Percentiles rank a stretch among this genome's conserved stretches.
Evolutionary conservation across 2,329 filamentous ascomycete species (phyloP).

Genomic region (Cercospora beticola): DNA sequence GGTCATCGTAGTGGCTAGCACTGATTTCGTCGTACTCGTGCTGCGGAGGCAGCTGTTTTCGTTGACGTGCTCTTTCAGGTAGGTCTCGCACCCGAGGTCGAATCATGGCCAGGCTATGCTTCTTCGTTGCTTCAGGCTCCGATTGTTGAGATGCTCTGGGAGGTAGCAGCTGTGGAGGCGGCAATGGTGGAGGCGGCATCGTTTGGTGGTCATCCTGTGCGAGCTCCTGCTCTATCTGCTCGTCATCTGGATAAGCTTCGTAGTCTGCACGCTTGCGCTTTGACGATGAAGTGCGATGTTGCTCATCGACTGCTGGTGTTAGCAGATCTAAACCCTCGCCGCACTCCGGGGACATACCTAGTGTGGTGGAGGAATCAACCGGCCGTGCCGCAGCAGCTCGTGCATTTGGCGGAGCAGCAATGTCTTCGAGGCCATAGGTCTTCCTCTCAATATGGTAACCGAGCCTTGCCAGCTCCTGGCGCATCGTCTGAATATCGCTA

Average conservation of each 20-base stretch:
- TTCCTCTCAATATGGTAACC: conserved; percentile 34
- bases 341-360: conserved; percentile 9
- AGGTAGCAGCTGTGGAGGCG: background rate
- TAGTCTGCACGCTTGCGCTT: conserved; percentile 37
- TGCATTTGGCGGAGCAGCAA: background rate
- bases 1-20: background rate
- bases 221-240: conserved; percentile 3
- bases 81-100: background rate
- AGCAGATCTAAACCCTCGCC: background rate
- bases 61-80: background rate
- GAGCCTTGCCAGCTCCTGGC: conserved; percentile 31
- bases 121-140: background rate
- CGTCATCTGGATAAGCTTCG: conserved; percentile 20
- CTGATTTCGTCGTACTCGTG: background rate
- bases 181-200: conserved; percentile 15
- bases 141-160: background rate
- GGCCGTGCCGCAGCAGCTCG: conserved; percentile 1
- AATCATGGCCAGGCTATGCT: background rate
- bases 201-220: background rate
- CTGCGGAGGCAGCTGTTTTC: background rate
- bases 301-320: conserved; percentile 17
- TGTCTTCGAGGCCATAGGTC: conserved; percentile 27
- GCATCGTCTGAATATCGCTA: conserved; percentile 36
- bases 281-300: conserved; percentile 28
- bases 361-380: conserved; percentile 20